phyloP scores from a whole-genome alignment of 164 flowering plant species.

The Malania oleifera region DNA sequence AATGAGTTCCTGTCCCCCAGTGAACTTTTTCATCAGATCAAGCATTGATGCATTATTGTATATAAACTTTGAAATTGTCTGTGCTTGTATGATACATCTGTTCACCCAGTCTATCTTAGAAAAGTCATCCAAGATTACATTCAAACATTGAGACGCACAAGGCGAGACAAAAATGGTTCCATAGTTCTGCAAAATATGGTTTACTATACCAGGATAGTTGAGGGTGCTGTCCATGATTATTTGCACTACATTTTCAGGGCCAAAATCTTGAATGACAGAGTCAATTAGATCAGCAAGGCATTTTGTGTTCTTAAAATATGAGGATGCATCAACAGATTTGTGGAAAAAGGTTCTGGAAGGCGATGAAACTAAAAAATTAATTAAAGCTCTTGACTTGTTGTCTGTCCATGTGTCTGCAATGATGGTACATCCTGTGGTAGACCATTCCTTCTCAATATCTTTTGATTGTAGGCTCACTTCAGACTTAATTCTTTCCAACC shows the following conservation, averaged over 20 bases:
- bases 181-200: constrained; percentile 69
- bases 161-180: constrained; percentile 71
- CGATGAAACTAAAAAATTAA: constrained; percentile 87
- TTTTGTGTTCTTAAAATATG: constrained; percentile 68
- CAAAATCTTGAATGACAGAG: constrained; percentile 81
- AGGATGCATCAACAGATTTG: constrained; percentile 81
- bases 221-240: constrained; percentile 68
- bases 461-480: constrained; percentile 63
- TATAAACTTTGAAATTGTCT: constrained; percentile 65
- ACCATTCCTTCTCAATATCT: constrained; percentile 83
- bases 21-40: constrained; percentile 71
- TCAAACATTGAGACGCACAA: constrained; percentile 84
- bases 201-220: constrained; percentile 52
- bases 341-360: constrained; percentile 86
- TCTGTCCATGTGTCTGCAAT: constrained; percentile 94
- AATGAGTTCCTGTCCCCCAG: constrained; percentile 75
- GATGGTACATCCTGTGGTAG: constrained; percentile 77
- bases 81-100: constrained; percentile 75
- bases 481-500: constrained; percentile 76
- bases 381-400: constrained; percentile 69
- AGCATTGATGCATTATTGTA: constrained; percentile 67
- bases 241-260: constrained; percentile 87
- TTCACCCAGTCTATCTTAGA: constrained; percentile 87
- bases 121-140: constrained; percentile 77
- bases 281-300: constrained; percentile 70